Conservation (phyloP, 192 early-diverging fungal species). For the Chytriomyces hyalinus region DNA sequence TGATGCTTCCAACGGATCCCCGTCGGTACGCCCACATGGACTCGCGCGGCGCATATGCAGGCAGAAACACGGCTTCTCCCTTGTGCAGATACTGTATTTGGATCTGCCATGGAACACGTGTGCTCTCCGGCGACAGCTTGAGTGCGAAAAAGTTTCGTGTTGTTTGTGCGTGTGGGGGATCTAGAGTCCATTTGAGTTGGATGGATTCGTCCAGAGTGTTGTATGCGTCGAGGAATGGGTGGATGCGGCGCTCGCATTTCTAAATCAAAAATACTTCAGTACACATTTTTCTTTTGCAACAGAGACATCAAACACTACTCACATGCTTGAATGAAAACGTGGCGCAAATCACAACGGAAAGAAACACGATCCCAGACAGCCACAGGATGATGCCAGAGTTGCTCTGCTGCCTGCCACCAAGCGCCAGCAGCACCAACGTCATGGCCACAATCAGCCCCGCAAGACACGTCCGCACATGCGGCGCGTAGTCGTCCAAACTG, state of each 20-base stretch:
- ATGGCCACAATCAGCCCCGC: background rate
- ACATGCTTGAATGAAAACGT: background rate
- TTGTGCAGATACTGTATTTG: background rate
- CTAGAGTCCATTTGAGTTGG: background rate
- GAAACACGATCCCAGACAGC: background rate
- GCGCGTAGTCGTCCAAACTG: background rate
- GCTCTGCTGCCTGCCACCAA: background rate
- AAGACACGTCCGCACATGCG: background rate
- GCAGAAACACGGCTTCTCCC: slow-evolving; percentile 3
- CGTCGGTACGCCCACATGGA: background rate
- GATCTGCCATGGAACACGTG: background rate
- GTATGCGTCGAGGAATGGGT: background rate
- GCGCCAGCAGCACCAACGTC: background rate
- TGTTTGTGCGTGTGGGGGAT: background rate
- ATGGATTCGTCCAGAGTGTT: background rate
- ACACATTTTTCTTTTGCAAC: background rate
- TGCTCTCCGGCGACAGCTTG: background rate
- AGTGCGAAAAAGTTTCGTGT: background rate
- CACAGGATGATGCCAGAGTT: background rate
- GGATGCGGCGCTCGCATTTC: background rate
- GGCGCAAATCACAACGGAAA: background rate
- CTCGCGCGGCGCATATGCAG: background rate
- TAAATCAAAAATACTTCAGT: background rate
- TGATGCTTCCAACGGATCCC: background rate
- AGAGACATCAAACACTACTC: background rate